Evolutionary conservation across 2,329 filamentous ascomycete genomes (phyloP), one percentile per base, ranked within the genome.

Genomic region (Fusarium temperatum): DNA sequence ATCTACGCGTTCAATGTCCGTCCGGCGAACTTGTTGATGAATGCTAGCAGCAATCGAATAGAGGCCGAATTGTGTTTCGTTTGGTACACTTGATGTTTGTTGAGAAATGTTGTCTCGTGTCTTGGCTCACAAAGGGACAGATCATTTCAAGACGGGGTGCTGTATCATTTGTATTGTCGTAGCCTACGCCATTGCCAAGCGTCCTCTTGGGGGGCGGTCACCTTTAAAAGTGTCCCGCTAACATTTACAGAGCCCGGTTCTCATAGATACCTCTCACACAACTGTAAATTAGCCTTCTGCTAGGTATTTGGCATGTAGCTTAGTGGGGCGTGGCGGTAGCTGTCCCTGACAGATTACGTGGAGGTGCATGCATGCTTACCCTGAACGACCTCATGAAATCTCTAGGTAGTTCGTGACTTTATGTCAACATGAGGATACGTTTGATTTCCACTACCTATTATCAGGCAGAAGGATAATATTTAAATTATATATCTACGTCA

Each of bases 131-230:
- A 60, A 69, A 44, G 65, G 64, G 74, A 75, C 74, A 77, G 74
- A 77, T 76, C 62, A 72, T 75, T 61, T 64, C 72, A 71, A 71
- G 74, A 66, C 66, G 22, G 38, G 18, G 26, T 26, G 67, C 51
- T 70, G 54, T 76, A 72, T 76, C 69, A 74, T 72, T 55, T 58
- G 41, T 35, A 50, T 58, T 59, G 74, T 77, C 66, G 74, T 67
- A 75, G 74, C 69, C 61, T 71, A 47, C 24, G 51, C 35, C 70
- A 44, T 63, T 63, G 53, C 58, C 68, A 74, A 65, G 72, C 64
- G 72, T 69, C 50, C 39, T 54, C 53, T n/a, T 32, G 59, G 68
- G 51, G 51, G 60, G 71, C 54, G 28, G 51, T 41, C 53, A 39
- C 51, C 41, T 61, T 48, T 41, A 60, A 50, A 68, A 58, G 22